phyloP scores from a whole-genome alignment of 805 yeast species.

The Candida vaughaniae region DNA sequence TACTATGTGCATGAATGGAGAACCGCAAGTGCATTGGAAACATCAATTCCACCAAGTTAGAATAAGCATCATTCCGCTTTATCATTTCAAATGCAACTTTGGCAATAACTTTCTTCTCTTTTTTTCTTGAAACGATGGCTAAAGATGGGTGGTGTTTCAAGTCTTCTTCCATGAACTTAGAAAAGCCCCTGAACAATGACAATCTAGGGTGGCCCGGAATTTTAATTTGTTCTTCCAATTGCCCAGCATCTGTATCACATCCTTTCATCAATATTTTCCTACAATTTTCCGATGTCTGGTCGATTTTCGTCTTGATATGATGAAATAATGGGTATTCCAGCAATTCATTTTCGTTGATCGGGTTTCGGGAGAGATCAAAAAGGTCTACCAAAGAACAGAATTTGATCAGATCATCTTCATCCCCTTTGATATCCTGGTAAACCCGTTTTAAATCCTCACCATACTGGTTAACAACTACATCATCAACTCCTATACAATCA shows the following conservation, averaged over 20 bases:
- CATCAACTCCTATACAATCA: conserved; percentile 63
- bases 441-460: conserved; percentile 44
- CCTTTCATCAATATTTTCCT: conserved; percentile 34
- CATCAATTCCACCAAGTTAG: conserved; percentile 57
- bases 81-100: conserved; percentile 65
- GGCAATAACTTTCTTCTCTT: conserved; percentile 49
- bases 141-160: conserved; percentile 43
- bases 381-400: conserved; percentile 38
- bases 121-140: conserved; percentile 41
- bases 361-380: conserved; percentile 22
- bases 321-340: conserved; percentile 26
- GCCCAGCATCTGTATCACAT: conserved; percentile 40
- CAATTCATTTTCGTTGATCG: conserved; percentile 16
- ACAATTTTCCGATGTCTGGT: conserved; percentile 32
- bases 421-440: conserved; percentile 22
- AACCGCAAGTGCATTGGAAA: conserved; percentile 60
- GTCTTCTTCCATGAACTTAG: conserved; percentile 61
- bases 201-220: conserved; percentile 50
- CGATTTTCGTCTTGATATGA: conserved; percentile 32
- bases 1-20: conserved; percentile 62
- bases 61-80: conserved; percentile 61
- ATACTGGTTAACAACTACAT: conserved; percentile 49
- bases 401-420: conserved; percentile 17
- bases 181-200: conserved; percentile 54
- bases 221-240: conserved; percentile 31